phyloP scores from a whole-genome alignment of 441 rosid species.

The Pelargonium myrrhifolium region DNA sequence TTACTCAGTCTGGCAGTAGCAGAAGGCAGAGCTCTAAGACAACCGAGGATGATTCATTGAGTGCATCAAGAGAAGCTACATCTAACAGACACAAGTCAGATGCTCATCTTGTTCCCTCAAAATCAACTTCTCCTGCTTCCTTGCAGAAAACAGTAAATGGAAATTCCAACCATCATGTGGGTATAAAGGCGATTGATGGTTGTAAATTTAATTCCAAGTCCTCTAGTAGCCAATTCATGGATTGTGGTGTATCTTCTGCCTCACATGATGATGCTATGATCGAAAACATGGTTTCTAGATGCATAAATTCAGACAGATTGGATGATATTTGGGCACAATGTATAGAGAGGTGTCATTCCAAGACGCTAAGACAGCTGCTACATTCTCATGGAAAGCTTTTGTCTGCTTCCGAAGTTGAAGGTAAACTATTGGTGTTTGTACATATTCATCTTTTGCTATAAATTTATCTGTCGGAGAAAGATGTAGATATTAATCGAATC shows the following conservation, averaged over 20 bases:
- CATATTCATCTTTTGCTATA: not conserved
- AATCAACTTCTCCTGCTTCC: slow-evolving; percentile 55
- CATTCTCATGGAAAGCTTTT: slow-evolving; percentile 70
- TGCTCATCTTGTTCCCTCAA: slow-evolving; percentile 34
- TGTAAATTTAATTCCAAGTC: slow-evolving; percentile 35
- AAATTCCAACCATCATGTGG: slow-evolving; percentile 23
- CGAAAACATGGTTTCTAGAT: slow-evolving; percentile 39
- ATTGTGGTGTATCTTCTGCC: slow-evolving; percentile 32
- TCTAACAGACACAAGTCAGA: slow-evolving; percentile 51
- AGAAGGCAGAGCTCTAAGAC: slow-evolving; percentile 76
- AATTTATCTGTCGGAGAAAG: not conserved
- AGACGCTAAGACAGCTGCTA: slow-evolving; percentile 75
- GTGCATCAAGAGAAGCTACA: slow-evolving; percentile 55
- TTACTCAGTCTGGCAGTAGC: slow-evolving; percentile 69
- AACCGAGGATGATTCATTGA: slow-evolving; percentile 72
- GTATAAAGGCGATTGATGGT: slow-evolving; percentile 21
- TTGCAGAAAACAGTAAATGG: slow-evolving; percentile 38
- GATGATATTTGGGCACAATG: slow-evolving; percentile 68
- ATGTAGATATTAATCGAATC: not conserved
- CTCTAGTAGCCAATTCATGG: slow-evolving; percentile 30
- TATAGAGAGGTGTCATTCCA: slow-evolving; percentile 85
- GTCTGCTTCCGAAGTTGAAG: slow-evolving; percentile 76
- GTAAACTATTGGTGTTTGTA: slow-evolving; percentile 31
- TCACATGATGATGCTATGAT: slow-evolving; percentile 36
- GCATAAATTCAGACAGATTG: slow-evolving; percentile 54